Evolutionary conservation across 1,139 yeast species (phyloP), one percentile per base, ranked within the genome.

Genomic region (Kurtzmaniella quercitrusa): DNA sequence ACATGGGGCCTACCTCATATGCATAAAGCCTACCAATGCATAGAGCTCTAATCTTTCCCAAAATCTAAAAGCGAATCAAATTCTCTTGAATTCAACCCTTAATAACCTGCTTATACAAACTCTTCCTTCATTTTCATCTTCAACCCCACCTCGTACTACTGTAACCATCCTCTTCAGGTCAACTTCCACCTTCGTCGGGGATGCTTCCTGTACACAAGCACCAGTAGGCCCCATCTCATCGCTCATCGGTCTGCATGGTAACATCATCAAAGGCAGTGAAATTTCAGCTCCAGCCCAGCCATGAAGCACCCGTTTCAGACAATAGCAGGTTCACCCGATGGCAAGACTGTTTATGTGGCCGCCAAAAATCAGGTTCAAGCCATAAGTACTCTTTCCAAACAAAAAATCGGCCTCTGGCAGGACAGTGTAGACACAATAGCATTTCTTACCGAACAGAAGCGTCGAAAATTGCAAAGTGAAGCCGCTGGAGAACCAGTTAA

Each of bases 241-340:
- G n/a, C 34, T 25, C 40, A 38, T 38, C 40, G 34, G 14, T 9
- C 23, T 38, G 21, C 34, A 25, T 38, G 2, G n/a, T 9, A 19
- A 16, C 10, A 25, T 25, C 34, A 38, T n/a, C 40, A 14, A 10
- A 9, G 11, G 5, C 18, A 31, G 36, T 31, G 36, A 16, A 21
- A 36, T 19, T 19, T 36, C 38, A 16, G 25, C 8, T n/a, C n/a
- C n/a, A 21, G 27, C 3, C 16, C 37, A 31, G 25, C 10, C 38
- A 73, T 83, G 81, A 81, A 81, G 56, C 91, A 85, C 55, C 93
- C 93, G 27, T 78, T 79, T 57, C 91, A 84, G 56, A 69, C 77
- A 39, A 59, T 81, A 3, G 57, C 73, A 8, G 55, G 76, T 16
- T 74, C 68, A 52, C 55, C 57, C 8, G 58, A 64, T 19, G 81